Conservation (phyloP, 805 yeast species). For the Candida easanensis region DNA sequence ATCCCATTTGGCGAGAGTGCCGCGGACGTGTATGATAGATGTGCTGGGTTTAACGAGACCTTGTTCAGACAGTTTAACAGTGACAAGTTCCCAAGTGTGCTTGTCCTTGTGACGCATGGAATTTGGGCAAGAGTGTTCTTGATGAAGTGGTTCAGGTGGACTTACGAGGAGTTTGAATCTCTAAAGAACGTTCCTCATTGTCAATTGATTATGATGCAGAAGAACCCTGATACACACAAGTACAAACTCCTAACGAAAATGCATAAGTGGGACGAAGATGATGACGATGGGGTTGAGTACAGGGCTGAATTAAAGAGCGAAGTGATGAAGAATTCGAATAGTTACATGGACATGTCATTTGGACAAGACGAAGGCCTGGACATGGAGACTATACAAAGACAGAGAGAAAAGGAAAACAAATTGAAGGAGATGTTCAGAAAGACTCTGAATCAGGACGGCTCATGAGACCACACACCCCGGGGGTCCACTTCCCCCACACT, state of each 20-base stretch:
- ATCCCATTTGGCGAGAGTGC: slow-evolving; percentile 95
- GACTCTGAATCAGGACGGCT: slow-evolving; percentile 9
- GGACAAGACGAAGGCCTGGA: slow-evolving; percentile 13
- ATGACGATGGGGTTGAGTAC: slow-evolving; percentile 27
- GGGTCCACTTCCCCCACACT: too few species aligned
- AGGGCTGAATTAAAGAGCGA: slow-evolving; percentile 24
- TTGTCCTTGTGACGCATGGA: slow-evolving; percentile 89
- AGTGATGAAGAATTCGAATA: slow-evolving; percentile 23
- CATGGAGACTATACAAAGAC: slow-evolving; percentile 18
- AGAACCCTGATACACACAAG: slow-evolving; percentile 43
- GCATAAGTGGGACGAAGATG: slow-evolving; percentile 65
- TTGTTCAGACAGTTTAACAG: slow-evolving; percentile 74
- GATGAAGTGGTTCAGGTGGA: slow-evolving; percentile 95
- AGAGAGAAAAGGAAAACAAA: slow-evolving; percentile 40
- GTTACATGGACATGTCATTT: slow-evolving; percentile 22
- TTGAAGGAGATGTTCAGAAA: slow-evolving; percentile 39
- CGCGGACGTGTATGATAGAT: slow-evolving; percentile 91
- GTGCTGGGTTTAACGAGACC: slow-evolving; percentile 87
- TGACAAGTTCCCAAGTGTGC: slow-evolving; percentile 71
- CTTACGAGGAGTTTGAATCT: slow-evolving; percentile 83
- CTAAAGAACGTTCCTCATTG: slow-evolving; percentile 85
- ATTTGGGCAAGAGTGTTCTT: slow-evolving; percentile 90
- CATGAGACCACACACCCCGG: not conserved
- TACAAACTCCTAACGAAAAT: slow-evolving; percentile 60
- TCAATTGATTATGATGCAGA: slow-evolving; percentile 75